Evolutionary conservation across 352 stramenopile genomes (phyloP), one percentile per base, ranked within the genome.

Genomic region (Phytopythium delawarense): DNA sequence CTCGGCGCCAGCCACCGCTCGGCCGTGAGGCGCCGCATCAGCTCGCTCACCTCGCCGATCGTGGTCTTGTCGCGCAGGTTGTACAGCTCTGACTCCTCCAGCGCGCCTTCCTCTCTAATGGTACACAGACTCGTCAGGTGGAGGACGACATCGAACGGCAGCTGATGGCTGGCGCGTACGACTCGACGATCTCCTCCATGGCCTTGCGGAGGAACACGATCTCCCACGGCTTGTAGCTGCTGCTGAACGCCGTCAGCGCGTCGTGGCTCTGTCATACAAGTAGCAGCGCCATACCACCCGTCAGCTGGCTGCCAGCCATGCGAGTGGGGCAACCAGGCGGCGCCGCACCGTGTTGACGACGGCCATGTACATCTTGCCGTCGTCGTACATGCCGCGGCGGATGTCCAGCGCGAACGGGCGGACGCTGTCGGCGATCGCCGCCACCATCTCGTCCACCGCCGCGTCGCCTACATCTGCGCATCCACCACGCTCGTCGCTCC

Each of bases 141-240:
- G 21, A 34, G 5, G 58, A 7, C 0, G 9, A 4, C 4, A 32
- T 15, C 0, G 1, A 2, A 58, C 25, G 11, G 18, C 7, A n/a
- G 18, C 8, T 8, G 20, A 59, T 49, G 20, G 40, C 3, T 15
- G 30, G 28, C 9, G 34, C 69, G 40, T 69, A 90, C 81, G 72
- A 79, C 21, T 91, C 85, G 34, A 90, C 76, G 54, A 94, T 94
- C 42, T 88, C 75, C 63, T 92, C 78, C 51, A 94, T 89, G 30
- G 80, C 85, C 57, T 85, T 91, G 59, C 85, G 85, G 51, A 94
- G 71, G 46, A 94, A 88, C 28, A 91, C 79, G 61, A 94, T 94
- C 64, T 94, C 85, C 84, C 85, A 92, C 23, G 83, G 67, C 61
- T 88, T 91, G 63, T 83, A 94, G 60, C 79, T 87, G 69, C 72